Base-by-base conservation (phyloP, 2,329 filamentous ascomycete species). In the Laburnicola sp. region DNA sequence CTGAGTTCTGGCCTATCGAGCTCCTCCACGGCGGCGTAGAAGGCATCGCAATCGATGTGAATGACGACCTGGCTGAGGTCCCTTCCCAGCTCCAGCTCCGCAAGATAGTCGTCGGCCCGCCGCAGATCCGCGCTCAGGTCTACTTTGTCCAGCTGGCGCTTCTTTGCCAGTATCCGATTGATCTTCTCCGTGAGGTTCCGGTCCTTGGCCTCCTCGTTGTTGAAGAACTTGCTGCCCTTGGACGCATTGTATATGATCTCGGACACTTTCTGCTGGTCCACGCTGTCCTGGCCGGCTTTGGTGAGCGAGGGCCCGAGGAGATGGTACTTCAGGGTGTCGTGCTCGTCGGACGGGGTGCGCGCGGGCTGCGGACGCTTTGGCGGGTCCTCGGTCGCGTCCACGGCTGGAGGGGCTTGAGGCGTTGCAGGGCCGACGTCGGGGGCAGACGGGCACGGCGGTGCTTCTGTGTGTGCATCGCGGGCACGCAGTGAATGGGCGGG, bases 231-330 rank as follows among this genome's bases (percentile, higher is more conserved):
- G 60, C 91, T 96, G 41, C 94, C 94, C 70, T 95, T 97, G 11
- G 91, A 97, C 8, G 92, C 91, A 71, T 96, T 91, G 75, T 97
- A 97, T 53, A 99, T 99, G 61, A 97, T 87, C 63, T 97, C 92
- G 2, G 92, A 95, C 43, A 99, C 91, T 77, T 94, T 96, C 57
- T 82, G 82, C 75, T 97, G 94, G 65, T 99, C 91, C n/a, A 97
- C 93, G 11, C 84, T 80, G 66, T 96, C 91, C 70, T 97, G 92
- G 1, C 94, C 94, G 27, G 92, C 89, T 73, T 99, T 99, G 22
- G 91, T 93, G 46, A 97, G 77, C 4, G 92, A 97, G 0, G 92
- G 93, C 0, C 94, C 94, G 0, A 97, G 80, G 0, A 97, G 82
- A 49, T 88, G 87, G 72, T 97, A 96, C 67, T 96, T 97, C 49